Evolutionary conservation across 257 asterid species (phyloP).

Genomic region (Solanum arcanum): DNA sequence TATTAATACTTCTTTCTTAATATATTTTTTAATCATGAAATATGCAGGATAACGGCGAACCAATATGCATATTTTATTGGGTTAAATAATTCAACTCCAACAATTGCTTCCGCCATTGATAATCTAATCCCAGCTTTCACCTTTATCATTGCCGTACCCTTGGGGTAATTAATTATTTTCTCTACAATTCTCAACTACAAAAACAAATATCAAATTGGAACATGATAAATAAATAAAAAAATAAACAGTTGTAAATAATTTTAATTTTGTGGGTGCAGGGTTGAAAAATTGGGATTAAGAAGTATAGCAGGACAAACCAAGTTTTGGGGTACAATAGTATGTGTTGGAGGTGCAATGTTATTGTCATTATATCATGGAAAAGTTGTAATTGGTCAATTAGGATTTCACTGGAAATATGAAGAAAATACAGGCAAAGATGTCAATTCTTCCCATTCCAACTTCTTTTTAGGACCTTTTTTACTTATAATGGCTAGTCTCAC

Average conservation of each 20-base stretch:
- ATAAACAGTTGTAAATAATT: not conserved
- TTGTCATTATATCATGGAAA: conserved; percentile 62
- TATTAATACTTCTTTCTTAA: not conserved
- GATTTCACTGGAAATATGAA: conserved; percentile 60
- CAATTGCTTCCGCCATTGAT: conserved; percentile 69
- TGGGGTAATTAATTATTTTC: conserved; percentile 41
- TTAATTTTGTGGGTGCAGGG: conserved; percentile 14
- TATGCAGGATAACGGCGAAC: conserved; percentile 61
- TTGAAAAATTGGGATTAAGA: conserved; percentile 44
- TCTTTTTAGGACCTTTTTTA: conserved; percentile 54
- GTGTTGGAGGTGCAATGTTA: conserved; percentile 73
- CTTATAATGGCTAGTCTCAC: conserved; percentile 54
- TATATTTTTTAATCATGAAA: not conserved
- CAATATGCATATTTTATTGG: conserved; percentile 76
- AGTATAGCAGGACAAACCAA: conserved; percentile 63
- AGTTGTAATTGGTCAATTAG: conserved; percentile 36
- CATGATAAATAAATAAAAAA: not conserved
- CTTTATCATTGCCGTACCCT: conserved; percentile 58
- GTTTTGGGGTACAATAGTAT: conserved; percentile 48
- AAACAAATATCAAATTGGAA: not conserved
- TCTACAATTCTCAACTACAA: not conserved
- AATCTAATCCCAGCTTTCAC: conserved; percentile 79
- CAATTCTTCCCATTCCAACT: conserved; percentile 21
- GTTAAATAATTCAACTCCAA: conserved; percentile 74
- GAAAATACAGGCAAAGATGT: conserved; percentile 2